Conservation (phyloP, 2,329 filamentous ascomycete species). For the Coniochaeta sp. region DNA sequence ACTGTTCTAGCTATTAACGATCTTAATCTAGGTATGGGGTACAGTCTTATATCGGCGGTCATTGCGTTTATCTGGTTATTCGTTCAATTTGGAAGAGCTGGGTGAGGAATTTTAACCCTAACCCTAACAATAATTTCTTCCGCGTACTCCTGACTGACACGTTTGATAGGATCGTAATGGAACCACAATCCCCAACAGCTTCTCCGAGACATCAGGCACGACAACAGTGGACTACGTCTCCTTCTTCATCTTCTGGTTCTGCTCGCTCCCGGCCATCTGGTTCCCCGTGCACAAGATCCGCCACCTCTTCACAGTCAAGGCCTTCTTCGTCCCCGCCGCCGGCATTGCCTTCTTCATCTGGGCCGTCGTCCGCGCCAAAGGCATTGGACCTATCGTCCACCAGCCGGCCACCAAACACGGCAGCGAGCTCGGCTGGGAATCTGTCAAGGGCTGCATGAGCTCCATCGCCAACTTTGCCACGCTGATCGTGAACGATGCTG, state of each 20-base stretch:
- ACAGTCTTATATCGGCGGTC: constrained; percentile 75
- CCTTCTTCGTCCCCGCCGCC: constrained; percentile 75
- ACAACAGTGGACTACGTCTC: constrained; percentile 69
- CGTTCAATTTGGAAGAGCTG: constrained; percentile 71
- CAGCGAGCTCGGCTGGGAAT: constrained; percentile 68
- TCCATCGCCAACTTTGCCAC: constrained; percentile 89
- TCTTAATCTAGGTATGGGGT: too few relatives aligned
- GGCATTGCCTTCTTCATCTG: constrained; percentile 83
- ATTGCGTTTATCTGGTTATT: constrained; percentile 87
- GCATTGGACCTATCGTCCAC: constrained; percentile 74
- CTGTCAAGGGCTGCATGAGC: constrained; percentile 81
- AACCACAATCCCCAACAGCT: constrained; percentile 58
- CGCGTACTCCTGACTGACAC: constrained; percentile 8
- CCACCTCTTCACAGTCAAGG: constrained; percentile 86
- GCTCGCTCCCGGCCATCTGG: constrained; percentile 77
- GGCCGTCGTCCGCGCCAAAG: constrained; percentile 74
- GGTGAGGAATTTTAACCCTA: constrained; percentile 27
- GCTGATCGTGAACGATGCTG: constrained; percentile 74
- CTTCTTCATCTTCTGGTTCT: constrained; percentile 83
- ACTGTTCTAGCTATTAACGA: too few relatives aligned
- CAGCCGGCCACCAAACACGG: constrained; percentile 59
- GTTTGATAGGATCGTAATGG: constrained; percentile 28
- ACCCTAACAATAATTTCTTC: too few relatives aligned
- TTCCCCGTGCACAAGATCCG: constrained; percentile 84
- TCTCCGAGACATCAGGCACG: constrained; percentile 59